Evolutionary conservation across 2,329 filamentous ascomycete species (phyloP).

Genomic region (Trichophaea hybrida): DNA sequence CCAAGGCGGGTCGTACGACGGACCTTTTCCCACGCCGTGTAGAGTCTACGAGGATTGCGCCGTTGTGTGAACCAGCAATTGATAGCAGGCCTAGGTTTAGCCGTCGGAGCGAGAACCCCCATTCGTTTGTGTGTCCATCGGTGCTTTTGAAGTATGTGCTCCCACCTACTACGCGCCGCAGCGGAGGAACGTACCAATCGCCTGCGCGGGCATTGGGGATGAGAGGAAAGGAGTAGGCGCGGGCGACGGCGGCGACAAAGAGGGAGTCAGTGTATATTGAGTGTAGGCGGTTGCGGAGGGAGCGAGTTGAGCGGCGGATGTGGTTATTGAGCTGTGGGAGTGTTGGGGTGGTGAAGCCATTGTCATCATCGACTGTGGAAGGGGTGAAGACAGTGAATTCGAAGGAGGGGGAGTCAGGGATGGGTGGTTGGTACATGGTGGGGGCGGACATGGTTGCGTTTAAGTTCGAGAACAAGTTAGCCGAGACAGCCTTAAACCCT

Average conservation of each 20-base stretch:
- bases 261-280: constrained; percentile 63
- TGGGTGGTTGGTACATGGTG: no score
- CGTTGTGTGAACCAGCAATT: constrained; percentile 31
- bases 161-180: constrained; percentile 45
- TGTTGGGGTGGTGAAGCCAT: constrained; percentile 2
- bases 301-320: constrained; percentile 50
- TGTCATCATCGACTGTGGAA: not conserved
- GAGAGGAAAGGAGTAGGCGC: constrained; percentile 48
- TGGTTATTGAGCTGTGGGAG: constrained; percentile 14
- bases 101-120: constrained; percentile 74
- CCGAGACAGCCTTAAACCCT: no score
- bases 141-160: constrained; percentile 94
- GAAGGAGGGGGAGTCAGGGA: not conserved
- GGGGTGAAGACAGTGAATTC: not conserved
- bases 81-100: constrained; percentile 67
- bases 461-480: no score
- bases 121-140: constrained; percentile 80
- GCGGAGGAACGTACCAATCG: constrained; percentile 67
- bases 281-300: constrained; percentile 63
- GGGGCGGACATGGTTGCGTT: no score
- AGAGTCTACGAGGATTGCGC: constrained; percentile 78
- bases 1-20: constrained; percentile 27
- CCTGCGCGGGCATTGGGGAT: constrained; percentile 91
- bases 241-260: constrained; percentile 53
- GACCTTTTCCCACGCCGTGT: constrained; percentile 67